Conservation (phyloP, 2,329 filamentous ascomycete genomes). For the Coleophoma crateriformis region DNA sequence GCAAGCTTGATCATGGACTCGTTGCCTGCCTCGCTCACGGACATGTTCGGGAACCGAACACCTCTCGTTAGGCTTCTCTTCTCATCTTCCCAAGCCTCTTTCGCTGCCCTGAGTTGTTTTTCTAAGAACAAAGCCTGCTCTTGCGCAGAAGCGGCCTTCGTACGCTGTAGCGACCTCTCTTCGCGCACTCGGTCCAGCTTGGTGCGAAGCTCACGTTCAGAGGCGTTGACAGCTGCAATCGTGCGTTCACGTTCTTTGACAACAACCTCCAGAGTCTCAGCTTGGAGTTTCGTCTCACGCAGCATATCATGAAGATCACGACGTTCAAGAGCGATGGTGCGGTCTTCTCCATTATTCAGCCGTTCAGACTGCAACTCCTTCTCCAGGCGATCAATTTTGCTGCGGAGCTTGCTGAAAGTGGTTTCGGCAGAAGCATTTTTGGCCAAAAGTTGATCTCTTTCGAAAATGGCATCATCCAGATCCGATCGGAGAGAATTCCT, state of each 20-base stretch:
- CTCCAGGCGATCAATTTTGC: conserved; percentile 36
- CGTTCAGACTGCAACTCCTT: conserved; percentile 48
- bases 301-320: conserved; percentile 55
- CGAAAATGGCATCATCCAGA: conserved; percentile 37
- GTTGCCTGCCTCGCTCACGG: conserved; percentile 31
- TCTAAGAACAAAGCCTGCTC: conserved; percentile 25
- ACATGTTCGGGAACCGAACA: conserved; percentile 33
- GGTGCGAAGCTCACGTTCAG: conserved; percentile 54
- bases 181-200: conserved; percentile 67
- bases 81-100: conserved; percentile 40
- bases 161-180: conserved; percentile 45
- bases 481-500: conserved; percentile 20
- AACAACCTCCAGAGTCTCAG: conserved; percentile 67
- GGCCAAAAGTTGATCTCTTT: conserved; percentile 33
- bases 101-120: conserved; percentile 30
- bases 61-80: conserved; percentile 32
- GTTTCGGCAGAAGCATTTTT: conserved; percentile 36
- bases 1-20: conserved; percentile 29
- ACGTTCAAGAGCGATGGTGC: conserved; percentile 52
- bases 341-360: conserved; percentile 48
- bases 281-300: conserved; percentile 56
- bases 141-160: conserved; percentile 12
- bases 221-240: conserved; percentile 48
- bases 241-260: conserved; percentile 63
- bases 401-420: conserved; percentile 41